These are phyloP conservation scores for Amoebophrya sp. DNA, from an alignment of 169 alveolate genomes.

Conservation along the genomic window DNA sequence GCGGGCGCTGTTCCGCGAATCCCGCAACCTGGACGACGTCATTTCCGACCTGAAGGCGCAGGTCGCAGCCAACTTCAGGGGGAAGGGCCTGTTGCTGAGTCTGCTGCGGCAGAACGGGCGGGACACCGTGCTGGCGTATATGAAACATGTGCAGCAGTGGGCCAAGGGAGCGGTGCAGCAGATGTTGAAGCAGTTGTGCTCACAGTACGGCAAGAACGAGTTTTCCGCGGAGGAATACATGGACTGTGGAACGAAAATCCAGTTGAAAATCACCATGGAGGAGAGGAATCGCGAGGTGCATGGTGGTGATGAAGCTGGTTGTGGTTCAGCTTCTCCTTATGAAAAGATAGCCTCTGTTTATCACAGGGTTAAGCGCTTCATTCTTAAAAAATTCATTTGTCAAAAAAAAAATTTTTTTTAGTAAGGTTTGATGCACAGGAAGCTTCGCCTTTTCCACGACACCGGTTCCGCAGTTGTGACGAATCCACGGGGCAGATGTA, in stretches of 20 bases:
- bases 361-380: no score
- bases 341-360: no score
- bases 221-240: slow-evolving; percentile 61
- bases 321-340: no score
- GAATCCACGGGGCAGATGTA: background rate
- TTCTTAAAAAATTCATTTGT: no score
- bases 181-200: slow-evolving; percentile 54
- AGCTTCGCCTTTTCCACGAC: background rate
- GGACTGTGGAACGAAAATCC: slow-evolving; percentile 72
- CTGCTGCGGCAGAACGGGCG: slow-evolving; percentile 56
- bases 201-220: slow-evolving; percentile 38
- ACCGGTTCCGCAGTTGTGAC: no score
- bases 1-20: slow-evolving; percentile 42
- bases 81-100: slow-evolving; percentile 52
- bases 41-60: slow-evolving; percentile 51
- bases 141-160: slow-evolving; percentile 59
- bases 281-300: background rate
- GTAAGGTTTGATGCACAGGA: background rate
- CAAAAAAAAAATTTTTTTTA: background rate
- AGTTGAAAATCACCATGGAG: slow-evolving; percentile 57
- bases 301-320: no score
- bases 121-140: slow-evolving; percentile 59
- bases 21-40: background rate
- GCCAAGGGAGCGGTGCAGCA: slow-evolving; percentile 58
- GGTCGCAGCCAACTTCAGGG: slow-evolving; percentile 71